phyloP scores from a whole-genome alignment of 2,329 filamentous ascomycete species.

The Cercospora sp. region DNA sequence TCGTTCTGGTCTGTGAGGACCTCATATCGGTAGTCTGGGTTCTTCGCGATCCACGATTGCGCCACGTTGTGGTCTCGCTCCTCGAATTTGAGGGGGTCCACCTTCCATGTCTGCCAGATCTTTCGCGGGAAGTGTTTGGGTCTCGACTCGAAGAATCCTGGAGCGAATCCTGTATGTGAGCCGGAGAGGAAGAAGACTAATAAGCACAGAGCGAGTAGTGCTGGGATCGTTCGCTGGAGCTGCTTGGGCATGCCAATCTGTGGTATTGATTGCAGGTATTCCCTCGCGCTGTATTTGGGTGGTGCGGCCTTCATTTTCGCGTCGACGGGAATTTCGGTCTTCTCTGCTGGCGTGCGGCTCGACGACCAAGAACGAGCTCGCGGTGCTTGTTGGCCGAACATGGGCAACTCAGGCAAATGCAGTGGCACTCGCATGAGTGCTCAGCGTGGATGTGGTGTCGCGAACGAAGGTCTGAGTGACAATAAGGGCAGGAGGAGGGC shows the following conservation, averaged over 20 bases:
- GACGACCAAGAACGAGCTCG: conserved; percentile 21
- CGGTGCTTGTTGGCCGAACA: conserved; percentile 17
- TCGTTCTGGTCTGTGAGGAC: conserved; percentile 70
- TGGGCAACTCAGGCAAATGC: conserved; percentile 16
- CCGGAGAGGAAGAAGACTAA: conserved; percentile 48
- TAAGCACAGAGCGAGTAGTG: conserved; percentile 49
- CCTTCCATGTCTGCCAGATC: conserved; percentile 78
- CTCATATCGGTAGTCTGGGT: conserved; percentile 67
- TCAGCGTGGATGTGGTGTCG: neutral
- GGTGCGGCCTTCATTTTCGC: conserved; percentile 22
- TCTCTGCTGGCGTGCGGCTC: conserved; percentile 18
- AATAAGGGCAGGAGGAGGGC: neutral
- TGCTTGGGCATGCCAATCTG: conserved; percentile 48
- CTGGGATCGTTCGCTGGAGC: conserved; percentile 50
- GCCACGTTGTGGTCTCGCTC: conserved; percentile 61
- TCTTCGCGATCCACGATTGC: conserved; percentile 65
- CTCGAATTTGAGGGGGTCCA: conserved; percentile 66
- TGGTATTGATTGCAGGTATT: conserved; percentile 26
- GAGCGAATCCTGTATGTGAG: conserved; percentile 23
- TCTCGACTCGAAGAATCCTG: conserved; percentile 27
- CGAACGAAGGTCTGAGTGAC: neutral
- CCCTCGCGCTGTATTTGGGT: conserved; percentile 22
- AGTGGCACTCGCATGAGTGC: conserved; percentile 18
- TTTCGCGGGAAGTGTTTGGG: conserved; percentile 59
- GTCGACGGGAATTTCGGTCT: conserved; percentile 13